Evolutionary conservation across 257 asterid genomes (phyloP), one percentile per base, ranked within the genome.

Genomic region (Fraxinus excelsior): DNA sequence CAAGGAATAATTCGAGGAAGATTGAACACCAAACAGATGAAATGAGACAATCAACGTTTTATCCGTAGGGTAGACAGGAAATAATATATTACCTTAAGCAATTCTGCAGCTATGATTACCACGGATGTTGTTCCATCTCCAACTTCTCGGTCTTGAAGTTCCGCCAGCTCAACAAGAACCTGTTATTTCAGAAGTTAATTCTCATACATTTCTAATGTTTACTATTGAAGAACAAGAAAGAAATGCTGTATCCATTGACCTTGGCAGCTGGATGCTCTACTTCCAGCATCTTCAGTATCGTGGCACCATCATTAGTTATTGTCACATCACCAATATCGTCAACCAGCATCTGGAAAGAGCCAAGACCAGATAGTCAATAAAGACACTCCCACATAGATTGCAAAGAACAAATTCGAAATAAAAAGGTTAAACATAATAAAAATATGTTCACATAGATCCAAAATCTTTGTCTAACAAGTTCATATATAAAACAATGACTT

Each of bases 121-220:
- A 93, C 98, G 49, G 98, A 96, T 76, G 98, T 96, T 72, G 98
- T 93, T 72, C 99, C 99, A 76, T 96, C 99, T 74, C 99, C 98
- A 82, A 96, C 99, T 87, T 96, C 98, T 77, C 97, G 89, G 83
- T 96, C 99, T 86, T 96, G 99, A 49, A 96, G 91, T 80, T 96
- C 99, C 67, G 99, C 99, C 87, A 96, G 85, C 89, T 96, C 99
- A 81, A 96, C 99, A 77, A 93, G 99, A 74, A 96, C 98, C 99
- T 95, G 74, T 7, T 25, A 58, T 23, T 62, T 42, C 37, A 13
- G 42, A 81, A 79, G 18, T 23, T 25, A 35, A 13, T 29, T 76
- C 68, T 44, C 18, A 60, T 46, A 46, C 44, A 29, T 34, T 21
- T 5, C 34, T 58, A 67, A 13, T 56, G 62, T 25, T 34, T 16